These are phyloP conservation scores for Yamadazyma epiphylla DNA, from an alignment of 1,139 yeast species.

Conservation along the genomic window DNA sequence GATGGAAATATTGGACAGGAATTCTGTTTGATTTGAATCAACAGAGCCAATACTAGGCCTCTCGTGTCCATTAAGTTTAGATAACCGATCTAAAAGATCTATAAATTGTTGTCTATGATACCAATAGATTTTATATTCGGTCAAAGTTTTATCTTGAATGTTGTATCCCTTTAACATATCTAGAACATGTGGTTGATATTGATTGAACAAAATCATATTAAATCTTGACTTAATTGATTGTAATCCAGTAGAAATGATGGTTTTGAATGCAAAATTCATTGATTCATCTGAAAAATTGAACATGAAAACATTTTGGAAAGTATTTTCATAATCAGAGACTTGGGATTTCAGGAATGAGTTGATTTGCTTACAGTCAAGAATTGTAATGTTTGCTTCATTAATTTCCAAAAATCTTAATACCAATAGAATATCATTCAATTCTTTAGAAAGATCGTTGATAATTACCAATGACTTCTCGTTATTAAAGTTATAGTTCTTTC, in stretches of 20 bases:
- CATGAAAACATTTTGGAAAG: conserved; percentile 21
- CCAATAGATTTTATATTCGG: conserved; percentile 24
- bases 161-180: conserved; percentile 3
- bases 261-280: conserved; percentile 19
- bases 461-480: conserved; percentile 22
- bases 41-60: neutral
- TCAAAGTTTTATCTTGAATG: conserved; percentile 21
- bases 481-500: conserved; percentile 12
- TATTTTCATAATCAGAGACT: conserved; percentile 11
- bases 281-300: conserved; percentile 16
- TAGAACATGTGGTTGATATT: conserved; percentile 8
- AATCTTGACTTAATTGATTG: conserved; percentile 25
- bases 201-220: conserved; percentile 18
- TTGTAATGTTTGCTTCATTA: conserved; percentile 22
- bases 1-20: conserved; percentile 1
- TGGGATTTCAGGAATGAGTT: conserved; percentile 11
- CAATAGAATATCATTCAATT: conserved; percentile 35
- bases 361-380: conserved; percentile 22
- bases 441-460: conserved; percentile 24
- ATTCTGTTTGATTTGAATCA: neutral
- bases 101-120: conserved; percentile 25
- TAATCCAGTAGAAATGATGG: conserved; percentile 25
- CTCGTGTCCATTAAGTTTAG: neutral
- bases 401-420: conserved; percentile 28
- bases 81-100: conserved; percentile 17